These are phyloP conservation scores for Rhazya stricta DNA, from an alignment of 257 asterid genomes.

Conservation along the genomic window DNA sequence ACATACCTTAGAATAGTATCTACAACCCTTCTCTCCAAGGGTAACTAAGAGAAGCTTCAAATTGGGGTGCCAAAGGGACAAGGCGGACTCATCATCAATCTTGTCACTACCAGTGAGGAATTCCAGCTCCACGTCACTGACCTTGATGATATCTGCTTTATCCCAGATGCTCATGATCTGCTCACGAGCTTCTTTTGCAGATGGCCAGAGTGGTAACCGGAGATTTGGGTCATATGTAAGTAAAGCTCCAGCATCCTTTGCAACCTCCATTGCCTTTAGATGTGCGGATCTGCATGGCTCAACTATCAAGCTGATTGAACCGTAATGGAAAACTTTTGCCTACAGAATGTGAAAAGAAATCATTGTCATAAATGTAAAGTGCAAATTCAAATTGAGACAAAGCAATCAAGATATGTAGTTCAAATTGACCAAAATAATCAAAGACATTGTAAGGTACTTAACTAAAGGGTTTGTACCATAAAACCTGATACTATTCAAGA, in stretches of 20 bases:
- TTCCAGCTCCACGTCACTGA: constrained; percentile 85
- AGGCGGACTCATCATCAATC: constrained; percentile 73
- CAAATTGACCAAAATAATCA: no score
- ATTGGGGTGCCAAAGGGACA: constrained; percentile 86
- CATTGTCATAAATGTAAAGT: background rate
- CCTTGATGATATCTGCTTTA: constrained; percentile 79
- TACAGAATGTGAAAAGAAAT: constrained; percentile 9
- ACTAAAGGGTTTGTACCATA: no score
- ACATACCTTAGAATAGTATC: constrained; percentile 76
- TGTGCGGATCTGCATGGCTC: constrained; percentile 99
- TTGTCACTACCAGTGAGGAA: constrained; percentile 77
- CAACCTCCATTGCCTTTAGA: constrained; percentile 87
- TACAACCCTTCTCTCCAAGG: constrained; percentile 87
- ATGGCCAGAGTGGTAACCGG: constrained; percentile 80
- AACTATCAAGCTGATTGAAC: constrained; percentile 90
- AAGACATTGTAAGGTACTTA: no score
- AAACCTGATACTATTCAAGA: no score
- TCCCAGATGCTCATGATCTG: constrained; percentile 93
- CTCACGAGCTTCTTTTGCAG: constrained; percentile 65
- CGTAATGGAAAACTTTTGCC: constrained; percentile 93
- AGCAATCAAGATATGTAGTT: background rate
- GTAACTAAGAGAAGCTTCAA: constrained; percentile 83
- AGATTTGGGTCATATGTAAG: constrained; percentile 93
- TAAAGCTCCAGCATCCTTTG: constrained; percentile 83
- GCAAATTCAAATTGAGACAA: background rate